phyloP scores from a whole-genome alignment of 2,329 filamentous ascomycete genomes.

The Ascochyta rabiei region DNA sequence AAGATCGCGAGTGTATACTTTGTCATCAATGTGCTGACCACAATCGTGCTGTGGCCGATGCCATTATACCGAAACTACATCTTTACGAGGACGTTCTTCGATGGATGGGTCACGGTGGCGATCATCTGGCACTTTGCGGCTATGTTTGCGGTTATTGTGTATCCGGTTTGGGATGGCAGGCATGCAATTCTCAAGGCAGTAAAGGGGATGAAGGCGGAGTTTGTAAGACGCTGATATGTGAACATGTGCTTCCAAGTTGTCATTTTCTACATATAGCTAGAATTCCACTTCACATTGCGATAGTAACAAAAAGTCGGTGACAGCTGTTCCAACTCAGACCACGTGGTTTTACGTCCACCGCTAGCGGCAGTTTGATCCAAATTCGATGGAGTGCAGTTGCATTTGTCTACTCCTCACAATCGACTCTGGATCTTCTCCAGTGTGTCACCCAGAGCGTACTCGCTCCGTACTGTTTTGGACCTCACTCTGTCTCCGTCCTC shows the following conservation, averaged over 20 bases:
- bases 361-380: too few relatives aligned
- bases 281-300: too few relatives aligned
- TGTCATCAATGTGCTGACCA: slow-evolving; percentile 13
- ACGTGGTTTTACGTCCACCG: too few relatives aligned
- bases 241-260: too few relatives aligned
- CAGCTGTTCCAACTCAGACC: too few relatives aligned
- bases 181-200: slow-evolving; percentile 13
- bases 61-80: slow-evolving; percentile 87
- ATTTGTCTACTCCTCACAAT: slow-evolving; percentile 52
- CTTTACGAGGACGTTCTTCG: slow-evolving; percentile 79
- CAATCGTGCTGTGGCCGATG: slow-evolving; percentile 80
- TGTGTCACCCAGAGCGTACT: slow-evolving; percentile 79
- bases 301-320: too few relatives aligned
- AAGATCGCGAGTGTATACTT: slow-evolving; percentile 18
- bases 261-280: too few relatives aligned
- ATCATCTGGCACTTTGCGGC: slow-evolving; percentile 81
- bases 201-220: slow-evolving; percentile 3
- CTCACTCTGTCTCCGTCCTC: slow-evolving; percentile 72
- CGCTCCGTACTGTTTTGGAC: slow-evolving; percentile 67
- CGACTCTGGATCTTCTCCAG: slow-evolving; percentile 72
- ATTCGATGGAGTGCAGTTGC: too few relatives aligned
- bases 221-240: not conserved
- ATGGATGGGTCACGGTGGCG: slow-evolving; percentile 69
- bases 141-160: slow-evolving; percentile 74
- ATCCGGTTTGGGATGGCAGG: slow-evolving; percentile 73